Evolutionary conservation across 2,329 filamentous ascomycete species (phyloP), one percentile per base, ranked within the genome.

Genomic region (Zymoseptoria brevis): DNA sequence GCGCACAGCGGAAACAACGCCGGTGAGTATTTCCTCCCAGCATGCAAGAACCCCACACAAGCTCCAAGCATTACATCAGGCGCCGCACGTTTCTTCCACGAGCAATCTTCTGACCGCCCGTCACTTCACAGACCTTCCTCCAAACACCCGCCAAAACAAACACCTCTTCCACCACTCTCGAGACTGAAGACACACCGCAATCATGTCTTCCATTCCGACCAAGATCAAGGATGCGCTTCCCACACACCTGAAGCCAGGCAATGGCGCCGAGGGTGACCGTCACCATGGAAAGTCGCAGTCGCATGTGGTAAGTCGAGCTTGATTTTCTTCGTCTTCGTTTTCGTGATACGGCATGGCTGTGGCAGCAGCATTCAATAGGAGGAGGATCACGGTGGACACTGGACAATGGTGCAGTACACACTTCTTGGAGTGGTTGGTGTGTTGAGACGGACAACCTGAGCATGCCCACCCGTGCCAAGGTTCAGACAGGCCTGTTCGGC

Each of bases 221-320:
- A 79, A 80, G 68, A 79, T 86, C 69, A 90, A 84, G 80, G 86
- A 84, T 77, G 88, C 89, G 65, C 80, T 96, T 69, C 90, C 92
- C 65, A 81, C 88, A 50, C 93, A 95, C 81, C 83, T 96, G 71
- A 93, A 90, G 83, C 58, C 86, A 63, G 76, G 77, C 60, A 74
- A 73, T 65, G 77, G 74, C 64, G 72, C 65, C 58, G 73, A 73
- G 57, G 67, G 62, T 58, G 77, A 81, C 68, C 85, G 86, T 74
- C 89, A 90, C 74, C 88, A 92, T 76, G 88, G 88, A 78, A 92
- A 92, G 83, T 88, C 87, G 68, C 87, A 88, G 75, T 90, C 87
- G 62, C 88, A 92, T 77, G 89, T 92, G 85, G 88, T 88, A 78
- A 84, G 88, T 86, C 54, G 4, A 19, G 22, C 50, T 21, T 21